Percentiles rank a stretch among this genome's conserved stretches.
Conservation (phyloP, 78 protist genomes). For the Dictyostelium firmibasis region DNA sequence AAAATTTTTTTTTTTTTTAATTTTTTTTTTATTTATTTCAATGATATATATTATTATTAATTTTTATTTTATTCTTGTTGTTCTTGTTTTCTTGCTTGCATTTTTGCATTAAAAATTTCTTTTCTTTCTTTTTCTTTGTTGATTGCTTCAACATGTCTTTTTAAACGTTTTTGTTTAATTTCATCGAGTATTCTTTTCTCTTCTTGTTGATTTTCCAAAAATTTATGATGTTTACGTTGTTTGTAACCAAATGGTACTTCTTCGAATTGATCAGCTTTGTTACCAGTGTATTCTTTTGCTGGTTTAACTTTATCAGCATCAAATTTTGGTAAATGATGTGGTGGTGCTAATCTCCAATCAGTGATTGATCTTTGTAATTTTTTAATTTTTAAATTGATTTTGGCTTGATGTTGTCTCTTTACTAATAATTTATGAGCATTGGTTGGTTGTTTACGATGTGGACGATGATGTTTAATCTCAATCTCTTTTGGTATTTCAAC, state of each 20-base stretch:
- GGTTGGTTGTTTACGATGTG: slow-evolving; percentile 63
- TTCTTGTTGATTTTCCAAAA: not conserved
- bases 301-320: not conserved
- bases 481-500: slow-evolving; percentile 38
- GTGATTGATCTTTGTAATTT: not conserved
- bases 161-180: slow-evolving; percentile 28
- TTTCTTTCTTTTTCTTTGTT: slow-evolving; percentile 7
- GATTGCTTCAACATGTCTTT: slow-evolving; percentile 2
- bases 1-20: not conserved
- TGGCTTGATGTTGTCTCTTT: slow-evolving; percentile 4
- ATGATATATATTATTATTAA: no score
- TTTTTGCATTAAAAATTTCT: not conserved
- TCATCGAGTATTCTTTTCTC: slow-evolving; percentile 8
- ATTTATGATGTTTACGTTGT: slow-evolving; percentile 23
- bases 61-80: not conserved
- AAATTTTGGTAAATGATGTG: slow-evolving; percentile 25
- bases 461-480: not conserved
- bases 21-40: not conserved
- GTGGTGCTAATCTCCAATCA: slow-evolving; percentile 62
- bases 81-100: not conserved
- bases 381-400: not conserved
- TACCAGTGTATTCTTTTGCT: slow-evolving; percentile 2
- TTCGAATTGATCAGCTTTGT: not conserved
- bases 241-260: slow-evolving; percentile 41
- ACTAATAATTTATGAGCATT: slow-evolving; percentile 2